Conservation (phyloP, 257 asterid species). For the Solanum ossicruentum region DNA sequence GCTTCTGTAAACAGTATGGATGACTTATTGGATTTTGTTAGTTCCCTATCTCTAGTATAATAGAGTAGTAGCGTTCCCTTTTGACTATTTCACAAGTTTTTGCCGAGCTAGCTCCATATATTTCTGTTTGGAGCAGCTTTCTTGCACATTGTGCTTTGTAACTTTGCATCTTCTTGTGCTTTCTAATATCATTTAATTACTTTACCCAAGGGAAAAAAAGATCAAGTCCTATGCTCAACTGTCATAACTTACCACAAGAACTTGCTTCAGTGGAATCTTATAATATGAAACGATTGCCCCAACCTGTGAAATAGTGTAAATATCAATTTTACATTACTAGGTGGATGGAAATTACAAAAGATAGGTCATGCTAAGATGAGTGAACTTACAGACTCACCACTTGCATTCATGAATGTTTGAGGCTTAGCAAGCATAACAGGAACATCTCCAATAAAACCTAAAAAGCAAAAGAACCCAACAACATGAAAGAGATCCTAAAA, state of each 20-base stretch:
- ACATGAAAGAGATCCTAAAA: not conserved
- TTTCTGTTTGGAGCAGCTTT: not conserved
- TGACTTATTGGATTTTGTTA: not conserved
- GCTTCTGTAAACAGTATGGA: not conserved
- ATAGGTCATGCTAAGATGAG: conserved; percentile 13
- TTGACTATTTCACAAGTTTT: not conserved
- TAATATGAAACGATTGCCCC: conserved; percentile 83
- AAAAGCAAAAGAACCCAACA: not conserved
- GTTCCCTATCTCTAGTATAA: not conserved
- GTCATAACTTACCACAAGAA: conserved; percentile 63
- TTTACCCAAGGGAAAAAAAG: no score
- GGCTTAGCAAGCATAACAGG: conserved; percentile 97
- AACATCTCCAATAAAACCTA: conserved; percentile 75
- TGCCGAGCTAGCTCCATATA: not conserved
- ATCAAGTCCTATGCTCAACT: not conserved
- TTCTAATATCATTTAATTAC: not conserved
- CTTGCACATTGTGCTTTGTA: not conserved
- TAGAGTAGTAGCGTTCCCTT: not conserved
- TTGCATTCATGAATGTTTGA: conserved; percentile 92
- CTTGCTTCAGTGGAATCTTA: conserved; percentile 83
- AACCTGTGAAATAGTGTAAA: conserved; percentile 40
- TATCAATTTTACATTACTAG: conserved; percentile 1
- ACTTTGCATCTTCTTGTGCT: not conserved
- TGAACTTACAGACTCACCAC: conserved; percentile 99
- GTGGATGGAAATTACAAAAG: not conserved